Evolutionary conservation across 2,329 filamentous ascomycete species (phyloP), one percentile per base, ranked within the genome.

Genomic region (Aspergillus tanneri): DNA sequence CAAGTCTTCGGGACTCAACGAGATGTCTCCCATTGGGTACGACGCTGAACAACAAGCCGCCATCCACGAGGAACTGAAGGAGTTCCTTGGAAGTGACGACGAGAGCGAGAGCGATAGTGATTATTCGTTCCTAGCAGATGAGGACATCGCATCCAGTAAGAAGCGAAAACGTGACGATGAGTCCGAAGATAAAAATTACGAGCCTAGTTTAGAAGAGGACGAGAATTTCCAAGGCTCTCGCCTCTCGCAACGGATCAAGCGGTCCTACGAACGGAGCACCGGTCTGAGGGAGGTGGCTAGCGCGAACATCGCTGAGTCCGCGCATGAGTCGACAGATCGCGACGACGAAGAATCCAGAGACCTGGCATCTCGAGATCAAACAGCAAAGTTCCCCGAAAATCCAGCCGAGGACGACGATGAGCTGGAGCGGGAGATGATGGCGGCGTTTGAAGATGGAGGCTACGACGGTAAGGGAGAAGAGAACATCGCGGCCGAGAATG

Each of bases 61-160:
- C 8, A 78, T 81, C 2, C 84, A 90, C 55, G 84, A 87, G 49
- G 90, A 95, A 61, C 72, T 95, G 8, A 82, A 81, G 11, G 88
- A 89, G 37, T 91, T 93, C 57, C 72, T 93, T 56, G 63, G 69
- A 35, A 71, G 68, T 36, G 72, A 76, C 39, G 70, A 75, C 39
- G 74, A 77, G 16, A 74, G 77, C 47, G 72, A 76, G 34, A 76
- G 75, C 23, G 77, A 78, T 47, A 74, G 72, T 46, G 77, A 82
- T 49, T 69, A 54, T 12, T 56, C 55, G 14, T 38, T 52, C 27
- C 37, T 47, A 35, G 45, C 55, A n/a, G 57, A 67, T 22, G 50
- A 63, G 6, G 22, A 53, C 5, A 45, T 55, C 4, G 46, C 56
- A 6, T 9, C 55, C 1, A 60, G 62, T 47, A 67, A 58, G 55